These are phyloP conservation scores for Cetraspora pellucida DNA, from an alignment of 192 early-diverging fungal species.

Conservation along the genomic window DNA sequence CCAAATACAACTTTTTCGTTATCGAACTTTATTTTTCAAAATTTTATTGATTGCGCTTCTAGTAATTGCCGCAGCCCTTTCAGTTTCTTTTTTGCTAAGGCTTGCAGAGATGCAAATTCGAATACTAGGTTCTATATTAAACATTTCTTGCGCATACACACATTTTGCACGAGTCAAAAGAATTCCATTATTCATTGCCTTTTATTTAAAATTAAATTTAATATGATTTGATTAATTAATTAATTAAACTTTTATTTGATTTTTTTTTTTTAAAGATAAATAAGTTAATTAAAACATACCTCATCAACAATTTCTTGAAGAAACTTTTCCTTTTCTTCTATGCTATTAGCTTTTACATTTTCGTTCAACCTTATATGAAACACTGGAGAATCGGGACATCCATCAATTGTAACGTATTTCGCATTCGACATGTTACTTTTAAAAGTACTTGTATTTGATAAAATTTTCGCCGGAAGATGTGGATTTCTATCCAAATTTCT, in stretches of 20 bases:
- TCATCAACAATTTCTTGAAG: constrained; percentile 85
- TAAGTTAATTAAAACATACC: constrained; percentile 33
- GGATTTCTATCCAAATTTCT: constrained; percentile 58
- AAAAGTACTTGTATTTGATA: constrained; percentile 66
- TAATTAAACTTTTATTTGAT: not conserved
- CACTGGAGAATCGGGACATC: constrained; percentile 63
- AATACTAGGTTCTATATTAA: constrained; percentile 77
- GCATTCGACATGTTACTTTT: constrained; percentile 59
- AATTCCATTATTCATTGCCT: constrained; percentile 76
- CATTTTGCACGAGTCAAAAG: constrained; percentile 88
- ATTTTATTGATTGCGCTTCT: constrained; percentile 69
- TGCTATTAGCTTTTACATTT: constrained; percentile 31
- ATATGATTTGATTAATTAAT: not conserved
- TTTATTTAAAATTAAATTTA: constrained; percentile 8
- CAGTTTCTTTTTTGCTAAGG: constrained; percentile 81
- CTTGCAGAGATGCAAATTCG: constrained; percentile 76
- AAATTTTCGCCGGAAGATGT: constrained; percentile 52
- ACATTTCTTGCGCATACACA: constrained; percentile 77
- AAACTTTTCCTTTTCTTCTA: constrained; percentile 71
- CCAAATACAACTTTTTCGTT: not conserved
- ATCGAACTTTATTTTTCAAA: constrained; percentile 32
- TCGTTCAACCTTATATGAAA: constrained; percentile 74
- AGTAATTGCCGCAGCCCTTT: constrained; percentile 79
- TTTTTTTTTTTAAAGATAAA: not conserved
- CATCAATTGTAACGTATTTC: constrained; percentile 53